A percentile compares a stretch with the other conserved stretches of the same genome.
Conservation (phyloP, 164 flowering plant species). For the Protea cynaroides region DNA sequence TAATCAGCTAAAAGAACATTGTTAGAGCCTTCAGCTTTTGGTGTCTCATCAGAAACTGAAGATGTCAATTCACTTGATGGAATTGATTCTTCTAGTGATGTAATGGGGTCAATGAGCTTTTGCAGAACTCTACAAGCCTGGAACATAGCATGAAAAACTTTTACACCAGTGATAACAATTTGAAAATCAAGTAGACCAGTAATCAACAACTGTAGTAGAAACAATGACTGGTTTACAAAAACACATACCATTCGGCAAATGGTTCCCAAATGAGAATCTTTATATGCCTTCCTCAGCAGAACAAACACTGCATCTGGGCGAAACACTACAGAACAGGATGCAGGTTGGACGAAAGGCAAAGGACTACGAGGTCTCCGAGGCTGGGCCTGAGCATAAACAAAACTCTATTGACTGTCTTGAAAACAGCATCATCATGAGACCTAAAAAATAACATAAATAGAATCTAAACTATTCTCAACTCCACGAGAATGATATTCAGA, state of each 20-base stretch:
- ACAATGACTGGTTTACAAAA: conserved; percentile 7
- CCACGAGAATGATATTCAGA: not conserved
- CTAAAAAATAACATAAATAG: not conserved
- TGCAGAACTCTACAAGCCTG: conserved; percentile 67
- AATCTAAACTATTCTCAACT: not conserved
- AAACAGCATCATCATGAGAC: conserved; percentile 2
- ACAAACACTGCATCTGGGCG: conserved; percentile 62
- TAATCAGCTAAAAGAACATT: conserved; percentile 45
- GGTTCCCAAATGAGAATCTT: conserved; percentile 57
- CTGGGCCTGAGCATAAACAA: conserved; percentile 28
- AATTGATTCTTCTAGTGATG: conserved; percentile 27
- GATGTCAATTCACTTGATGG: conserved; percentile 25
- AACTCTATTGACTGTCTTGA: not conserved
- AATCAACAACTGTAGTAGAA: conserved; percentile 1
- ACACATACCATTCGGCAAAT: conserved; percentile 59
- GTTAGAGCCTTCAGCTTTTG: conserved; percentile 34
- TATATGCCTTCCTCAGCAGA: conserved; percentile 73
- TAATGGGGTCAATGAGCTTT: conserved; percentile 47
- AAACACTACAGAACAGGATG: conserved; percentile 51
- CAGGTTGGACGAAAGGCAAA: conserved; percentile 36
- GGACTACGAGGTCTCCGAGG: conserved; percentile 66
- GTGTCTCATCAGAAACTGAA: conserved; percentile 32
- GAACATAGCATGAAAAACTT: conserved; percentile 6
- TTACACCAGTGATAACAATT: not conserved
- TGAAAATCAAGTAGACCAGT: not conserved